Evolutionary conservation across 192 early-diverging fungal species (phyloP), one percentile per base, ranked within the genome.

Genomic region (Backusella liffmaniae): DNA sequence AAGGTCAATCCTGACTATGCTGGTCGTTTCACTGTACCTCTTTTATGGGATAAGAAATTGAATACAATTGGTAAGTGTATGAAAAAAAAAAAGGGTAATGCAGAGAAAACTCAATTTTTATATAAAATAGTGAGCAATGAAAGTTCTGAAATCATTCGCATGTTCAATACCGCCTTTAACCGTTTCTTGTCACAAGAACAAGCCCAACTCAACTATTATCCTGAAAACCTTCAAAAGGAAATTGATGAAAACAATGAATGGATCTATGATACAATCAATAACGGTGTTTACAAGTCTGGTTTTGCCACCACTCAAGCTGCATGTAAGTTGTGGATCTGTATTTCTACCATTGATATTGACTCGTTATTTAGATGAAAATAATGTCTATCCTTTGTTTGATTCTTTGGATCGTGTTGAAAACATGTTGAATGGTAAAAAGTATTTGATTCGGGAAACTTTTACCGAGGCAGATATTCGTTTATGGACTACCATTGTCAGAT

Each of bases 381-480:
- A 94, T 86, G 90, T 90, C 70, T 75, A 79, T 62, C 83, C 84
- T 30, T 79, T 99, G 70, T 98, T 98, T 76, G 73, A 88, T 23
- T 91, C 90, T 10, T 86, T 98, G 67, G 94, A 95, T 76, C 75
- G 90, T 5, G 85, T 99, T n/a, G 98, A 99, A 79, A 84, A 82
- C 5, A 91, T 95, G 4, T 85, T 99, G 72, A 76, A 83, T 13
- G 84, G 88, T 16, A 90, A 88, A 65, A 86, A 92, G 62, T 99
- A 90, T 69, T 80, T 99, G n/a, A 84, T 95, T 35, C 94, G 91
- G 29, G 82, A 90, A 37, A 86, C 83, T 6, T 85, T 99, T 56
- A 99, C 96, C 1, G 97, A 98, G 77, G 98, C 97, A 8, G 98
- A 99, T 80, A 88, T 99, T 67, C 88, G 98, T 67, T 86, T 98